Conservation (phyloP, 2,329 filamentous ascomycete genomes). For the Neofusicoccum kwambonambiense region DNA sequence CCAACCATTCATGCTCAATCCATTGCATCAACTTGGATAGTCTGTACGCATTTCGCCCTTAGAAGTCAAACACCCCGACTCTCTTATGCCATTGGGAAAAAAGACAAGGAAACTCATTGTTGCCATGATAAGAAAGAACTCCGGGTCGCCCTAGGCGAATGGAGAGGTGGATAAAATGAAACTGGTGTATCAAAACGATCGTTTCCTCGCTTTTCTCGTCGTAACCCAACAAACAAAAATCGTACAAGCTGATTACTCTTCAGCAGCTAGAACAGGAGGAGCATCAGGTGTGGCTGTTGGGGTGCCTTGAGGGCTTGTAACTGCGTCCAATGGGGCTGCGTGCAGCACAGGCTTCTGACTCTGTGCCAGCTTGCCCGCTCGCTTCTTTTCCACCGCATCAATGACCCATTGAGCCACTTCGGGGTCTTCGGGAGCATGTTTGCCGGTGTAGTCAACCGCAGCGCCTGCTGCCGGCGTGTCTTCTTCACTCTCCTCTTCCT, state of each 20-base stretch:
- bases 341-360: conserved; percentile 64
- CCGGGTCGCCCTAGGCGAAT: neutral
- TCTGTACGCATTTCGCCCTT: neutral
- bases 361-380: conserved; percentile 55
- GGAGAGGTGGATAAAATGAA: neutral
- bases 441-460: conserved; percentile 30
- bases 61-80: neutral
- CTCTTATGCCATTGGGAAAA: conserved; percentile 2
- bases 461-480: conserved; percentile 31
- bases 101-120: conserved; percentile 10
- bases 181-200: neutral
- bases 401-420: conserved; percentile 88
- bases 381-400: conserved; percentile 65
- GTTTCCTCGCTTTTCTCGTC: conserved; percentile 7
- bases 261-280: neutral
- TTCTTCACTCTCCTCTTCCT: conserved; percentile 56
- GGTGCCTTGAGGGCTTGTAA: conserved; percentile 7
- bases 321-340: conserved; percentile 11
- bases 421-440: conserved; percentile 52
- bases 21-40: neutral
- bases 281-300: neutral
- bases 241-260: conserved; percentile 1
- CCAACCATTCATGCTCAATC: neutral
- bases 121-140: neutral
- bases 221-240: neutral